A percentile compares a stretch with the other conserved stretches of the same genome.
phyloP scores from a whole-genome alignment of 176 grass and related monocot species.

The Raddia distichophylla region DNA sequence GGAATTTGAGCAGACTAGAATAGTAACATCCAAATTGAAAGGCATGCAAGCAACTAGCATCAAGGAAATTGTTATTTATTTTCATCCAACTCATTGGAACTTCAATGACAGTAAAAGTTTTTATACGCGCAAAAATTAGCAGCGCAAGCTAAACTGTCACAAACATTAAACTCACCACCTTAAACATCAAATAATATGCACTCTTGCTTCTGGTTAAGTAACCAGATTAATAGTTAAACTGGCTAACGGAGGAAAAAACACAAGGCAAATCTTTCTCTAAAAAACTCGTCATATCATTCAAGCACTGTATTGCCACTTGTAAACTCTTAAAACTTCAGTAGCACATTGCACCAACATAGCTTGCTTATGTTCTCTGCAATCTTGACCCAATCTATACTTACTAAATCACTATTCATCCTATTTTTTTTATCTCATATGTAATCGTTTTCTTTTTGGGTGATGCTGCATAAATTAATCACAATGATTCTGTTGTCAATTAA shows the following conservation, averaged over 20 bases:
- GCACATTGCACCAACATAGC: background rate
- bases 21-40: slow-evolving; percentile 15
- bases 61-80: background rate
- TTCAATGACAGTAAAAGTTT: background rate
- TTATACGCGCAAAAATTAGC: background rate
- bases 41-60: background rate
- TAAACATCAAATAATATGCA: background rate
- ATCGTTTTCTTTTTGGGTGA: background rate
- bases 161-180: background rate
- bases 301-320: background rate
- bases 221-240: background rate
- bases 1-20: background rate
- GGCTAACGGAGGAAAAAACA: background rate
- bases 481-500: background rate
- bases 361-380: background rate
- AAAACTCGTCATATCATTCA: background rate
- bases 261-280: background rate
- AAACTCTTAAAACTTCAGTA: background rate
- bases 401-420: background rate
- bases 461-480: background rate
- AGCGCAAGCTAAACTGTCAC: background rate
- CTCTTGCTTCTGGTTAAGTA: background rate
- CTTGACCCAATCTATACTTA: background rate
- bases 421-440: background rate
- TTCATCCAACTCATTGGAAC: background rate